phyloP scores from a whole-genome alignment of 768 basidiomycete species.

The Auricularia sp. region DNA sequence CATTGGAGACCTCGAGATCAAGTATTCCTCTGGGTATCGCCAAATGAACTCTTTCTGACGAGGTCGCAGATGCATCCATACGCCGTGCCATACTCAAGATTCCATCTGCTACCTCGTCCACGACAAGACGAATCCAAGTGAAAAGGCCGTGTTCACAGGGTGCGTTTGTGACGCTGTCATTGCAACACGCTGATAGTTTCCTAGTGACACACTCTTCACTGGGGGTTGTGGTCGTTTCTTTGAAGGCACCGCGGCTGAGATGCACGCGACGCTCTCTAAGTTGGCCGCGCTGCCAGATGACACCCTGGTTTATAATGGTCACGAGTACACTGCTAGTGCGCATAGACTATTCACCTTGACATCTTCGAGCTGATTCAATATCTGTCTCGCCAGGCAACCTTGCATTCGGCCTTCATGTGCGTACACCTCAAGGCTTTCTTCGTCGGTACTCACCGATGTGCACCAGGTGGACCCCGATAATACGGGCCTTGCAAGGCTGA shows the following conservation, averaged over 20 bases:
- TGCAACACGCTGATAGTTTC: background rate
- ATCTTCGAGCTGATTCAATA: background rate
- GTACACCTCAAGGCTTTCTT: background rate
- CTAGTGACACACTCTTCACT: conserved; percentile 71
- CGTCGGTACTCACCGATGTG: background rate
- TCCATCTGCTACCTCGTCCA: conserved; percentile 87
- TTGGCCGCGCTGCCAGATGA: conserved; percentile 66
- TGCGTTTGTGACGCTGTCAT: conserved; percentile 11
- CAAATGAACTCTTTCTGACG: background rate
- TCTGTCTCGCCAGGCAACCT: conserved; percentile 34
- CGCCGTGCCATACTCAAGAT: conserved; percentile 92
- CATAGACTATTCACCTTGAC: background rate
- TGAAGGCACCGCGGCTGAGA: conserved; percentile 70
- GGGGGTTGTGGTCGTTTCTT: conserved; percentile 91
- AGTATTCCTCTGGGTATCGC: conserved; percentile 8
- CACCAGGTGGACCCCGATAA: conserved; percentile 49
- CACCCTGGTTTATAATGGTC: conserved; percentile 79
- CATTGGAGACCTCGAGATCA: conserved; percentile 25
- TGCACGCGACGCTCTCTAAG: conserved; percentile 65
- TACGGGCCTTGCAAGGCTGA: conserved; percentile 47
- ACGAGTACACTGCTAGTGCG: conserved; percentile 66
- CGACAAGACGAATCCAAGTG: conserved; percentile 34
- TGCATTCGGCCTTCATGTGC: conserved; percentile 49
- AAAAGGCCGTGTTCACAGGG: conserved; percentile 84
- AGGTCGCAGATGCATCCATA: conserved; percentile 58